These are phyloP conservation scores for Paracamarosporium sp. DNA, from an alignment of 2,329 filamentous ascomycete species.

Conservation along the genomic window DNA sequence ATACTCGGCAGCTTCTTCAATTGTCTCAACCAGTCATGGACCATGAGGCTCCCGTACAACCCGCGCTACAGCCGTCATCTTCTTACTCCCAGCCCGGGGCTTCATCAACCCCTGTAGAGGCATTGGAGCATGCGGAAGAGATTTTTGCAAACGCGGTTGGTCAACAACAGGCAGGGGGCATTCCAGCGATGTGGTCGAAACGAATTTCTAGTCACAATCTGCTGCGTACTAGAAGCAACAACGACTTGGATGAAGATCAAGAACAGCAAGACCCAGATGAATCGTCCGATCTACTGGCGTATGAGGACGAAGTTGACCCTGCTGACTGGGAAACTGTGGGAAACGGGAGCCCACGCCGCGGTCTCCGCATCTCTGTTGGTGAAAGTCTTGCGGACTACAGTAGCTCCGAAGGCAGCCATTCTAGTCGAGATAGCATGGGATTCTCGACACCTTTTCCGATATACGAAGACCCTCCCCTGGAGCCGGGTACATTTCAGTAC, in stretches of 20 bases:
- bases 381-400: conserved; percentile 45
- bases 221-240: conserved; percentile 21
- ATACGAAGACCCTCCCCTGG: conserved; percentile 4
- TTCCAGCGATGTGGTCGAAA: conserved; percentile 43
- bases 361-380: conserved; percentile 20
- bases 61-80: conserved; percentile 28
- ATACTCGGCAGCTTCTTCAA: conserved; percentile 40
- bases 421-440: conserved; percentile 25
- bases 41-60: neutral
- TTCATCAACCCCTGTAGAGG: conserved; percentile 28
- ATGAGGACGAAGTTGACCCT: conserved; percentile 21
- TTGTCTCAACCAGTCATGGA: conserved; percentile 14
- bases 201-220: conserved; percentile 31
- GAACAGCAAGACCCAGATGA: neutral
- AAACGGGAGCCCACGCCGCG: conserved; percentile 22
- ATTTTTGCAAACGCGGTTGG: conserved; percentile 30
- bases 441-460: conserved; percentile 45
- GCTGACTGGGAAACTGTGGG: conserved; percentile 46
- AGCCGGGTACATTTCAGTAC: conserved; percentile 19
- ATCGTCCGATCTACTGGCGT: neutral
- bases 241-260: conserved; percentile 10
- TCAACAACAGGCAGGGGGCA: conserved; percentile 16
- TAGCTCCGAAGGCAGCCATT: conserved; percentile 27
- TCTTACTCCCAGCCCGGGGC: conserved; percentile 33
- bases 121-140: conserved; percentile 36